These are phyloP conservation scores for Astraeus odoratus DNA, from an alignment of 768 basidiomycete species.

Conservation along the genomic window DNA sequence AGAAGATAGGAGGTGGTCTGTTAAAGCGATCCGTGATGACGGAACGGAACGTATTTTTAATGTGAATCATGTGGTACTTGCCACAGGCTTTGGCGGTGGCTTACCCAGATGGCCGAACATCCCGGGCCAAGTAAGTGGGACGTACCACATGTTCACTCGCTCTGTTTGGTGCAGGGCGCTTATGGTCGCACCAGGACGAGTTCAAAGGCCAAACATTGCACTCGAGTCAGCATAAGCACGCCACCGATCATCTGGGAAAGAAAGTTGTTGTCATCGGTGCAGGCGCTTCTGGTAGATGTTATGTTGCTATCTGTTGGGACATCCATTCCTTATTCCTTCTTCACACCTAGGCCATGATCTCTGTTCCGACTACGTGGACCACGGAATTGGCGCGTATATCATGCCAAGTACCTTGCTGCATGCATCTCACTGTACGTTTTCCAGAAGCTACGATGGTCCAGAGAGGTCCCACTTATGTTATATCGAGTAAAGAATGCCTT, in stretches of 20 bases:
- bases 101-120: constrained; percentile 37
- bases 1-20: constrained; percentile 36
- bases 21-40: constrained; percentile 31
- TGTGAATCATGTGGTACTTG: constrained; percentile 45
- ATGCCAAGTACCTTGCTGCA: not conserved
- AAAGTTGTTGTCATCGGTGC: constrained; percentile 67
- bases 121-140: constrained; percentile 34
- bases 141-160: not conserved
- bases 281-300: constrained; percentile 45
- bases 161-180: constrained; percentile 1
- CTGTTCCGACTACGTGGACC: constrained; percentile 36
- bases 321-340: not conserved
- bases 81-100: constrained; percentile 42
- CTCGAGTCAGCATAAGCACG: constrained; percentile 48
- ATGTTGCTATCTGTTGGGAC: constrained; percentile 11
- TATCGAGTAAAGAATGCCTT: constrained; percentile 38
- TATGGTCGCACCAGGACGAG: constrained; percentile 30
- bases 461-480: constrained; percentile 47
- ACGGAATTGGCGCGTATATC: constrained; percentile 36
- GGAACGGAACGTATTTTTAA: constrained; percentile 33
- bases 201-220: constrained; percentile 63
- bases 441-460: constrained; percentile 44
- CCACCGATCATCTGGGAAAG: constrained; percentile 54
- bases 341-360: constrained; percentile 39
- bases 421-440: not conserved